Evolutionary conservation across 1,284 basidiomycete species (phyloP), one percentile per base, ranked within the genome.

Genomic region (Heliocybe sulcata): DNA sequence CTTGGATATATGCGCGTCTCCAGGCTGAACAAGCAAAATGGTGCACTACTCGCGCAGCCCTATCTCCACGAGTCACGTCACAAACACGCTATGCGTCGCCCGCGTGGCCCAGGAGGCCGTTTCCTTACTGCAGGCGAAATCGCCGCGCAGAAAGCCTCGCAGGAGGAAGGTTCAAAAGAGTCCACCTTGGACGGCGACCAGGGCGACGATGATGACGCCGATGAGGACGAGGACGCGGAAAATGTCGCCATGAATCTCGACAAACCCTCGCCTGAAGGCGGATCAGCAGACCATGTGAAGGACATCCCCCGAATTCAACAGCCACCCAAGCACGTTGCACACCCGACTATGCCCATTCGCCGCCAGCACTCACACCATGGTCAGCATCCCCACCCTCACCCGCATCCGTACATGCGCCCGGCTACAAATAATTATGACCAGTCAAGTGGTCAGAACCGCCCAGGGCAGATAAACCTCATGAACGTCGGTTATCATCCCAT

Each of bases 61-160:
- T 98, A 98, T 73, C 83, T 98, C 25, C 95, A 98, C 64, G 95
- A 98, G 69, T 96, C 93, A 23, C 85, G 96, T 48, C 96, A 99
- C 76, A 93, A 94, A 62, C 97, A 99, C 72, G 96, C 96, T 14
- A 97, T 98, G 86, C 87, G 94, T 45, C 83, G 96, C 33, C 96
- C 96, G 14, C 81, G 97, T 59, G 96, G 96, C 1, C 95, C 96
- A 35, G 96, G 97, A 26, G 96, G 96, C 20, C 85, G 96, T 29
- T 98, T 98, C 76, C 82, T 98, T 61, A 98, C 94, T 4, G 91
- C 94, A 38, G 92, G 94, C 25, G 94, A 98, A 72, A 94, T 95
- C 51, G 89, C 88, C 1, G 86, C 85, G 0, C 85, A 87, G 66
- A 87, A 86, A 61, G 69, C 72, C n/a, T 65, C 68, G 3, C 66